Conservation (phyloP, 1,284 basidiomycete species). For the Apiotrichum laibachii region DNA sequence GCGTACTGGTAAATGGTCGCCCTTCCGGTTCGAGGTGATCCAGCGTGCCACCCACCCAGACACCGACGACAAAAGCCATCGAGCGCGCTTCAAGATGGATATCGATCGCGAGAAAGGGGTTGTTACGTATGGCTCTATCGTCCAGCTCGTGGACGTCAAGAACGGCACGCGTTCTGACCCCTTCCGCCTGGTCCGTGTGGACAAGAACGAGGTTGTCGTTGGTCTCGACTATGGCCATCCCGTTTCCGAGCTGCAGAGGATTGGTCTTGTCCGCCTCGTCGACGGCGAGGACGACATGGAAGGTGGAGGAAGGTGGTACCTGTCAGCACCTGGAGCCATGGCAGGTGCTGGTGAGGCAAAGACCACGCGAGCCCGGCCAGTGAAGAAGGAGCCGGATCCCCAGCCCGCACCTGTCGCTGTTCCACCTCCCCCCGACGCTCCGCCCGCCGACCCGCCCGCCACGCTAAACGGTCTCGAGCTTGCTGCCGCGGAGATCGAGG, state of each 20-base stretch:
- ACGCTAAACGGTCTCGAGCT: constrained; percentile 11
- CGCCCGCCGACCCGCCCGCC: constrained; percentile 1
- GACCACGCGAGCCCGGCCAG: constrained; percentile 4
- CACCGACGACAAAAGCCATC: constrained; percentile 8
- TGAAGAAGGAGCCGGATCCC: constrained; percentile 11
- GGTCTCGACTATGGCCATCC: constrained; percentile 60
- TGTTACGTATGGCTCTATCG: constrained; percentile 86
- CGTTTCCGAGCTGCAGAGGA: constrained; percentile 94
- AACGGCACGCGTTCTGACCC: constrained; percentile 82
- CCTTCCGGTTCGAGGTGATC: constrained; percentile 42
- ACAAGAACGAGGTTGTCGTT: constrained; percentile 74
- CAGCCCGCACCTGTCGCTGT: not conserved
- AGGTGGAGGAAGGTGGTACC: constrained; percentile 33
- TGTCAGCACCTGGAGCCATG: constrained; percentile 43
- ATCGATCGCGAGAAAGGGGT: constrained; percentile 36
- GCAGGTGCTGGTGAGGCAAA: constrained; percentile 38
- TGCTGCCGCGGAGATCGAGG: not conserved
- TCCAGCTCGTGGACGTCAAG: constrained; percentile 76
- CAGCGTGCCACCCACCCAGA: constrained; percentile 21
- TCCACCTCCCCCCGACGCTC: not conserved
- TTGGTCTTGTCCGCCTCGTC: constrained; percentile 74
- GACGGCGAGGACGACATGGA: constrained; percentile 21
- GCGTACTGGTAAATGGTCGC: constrained; percentile 43
- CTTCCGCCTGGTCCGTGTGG: constrained; percentile 85
- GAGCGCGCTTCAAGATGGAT: constrained; percentile 17